These are phyloP conservation scores for Anthostomella pinea DNA, from an alignment of 2,329 filamentous ascomycete species.

Conservation along the genomic window DNA sequence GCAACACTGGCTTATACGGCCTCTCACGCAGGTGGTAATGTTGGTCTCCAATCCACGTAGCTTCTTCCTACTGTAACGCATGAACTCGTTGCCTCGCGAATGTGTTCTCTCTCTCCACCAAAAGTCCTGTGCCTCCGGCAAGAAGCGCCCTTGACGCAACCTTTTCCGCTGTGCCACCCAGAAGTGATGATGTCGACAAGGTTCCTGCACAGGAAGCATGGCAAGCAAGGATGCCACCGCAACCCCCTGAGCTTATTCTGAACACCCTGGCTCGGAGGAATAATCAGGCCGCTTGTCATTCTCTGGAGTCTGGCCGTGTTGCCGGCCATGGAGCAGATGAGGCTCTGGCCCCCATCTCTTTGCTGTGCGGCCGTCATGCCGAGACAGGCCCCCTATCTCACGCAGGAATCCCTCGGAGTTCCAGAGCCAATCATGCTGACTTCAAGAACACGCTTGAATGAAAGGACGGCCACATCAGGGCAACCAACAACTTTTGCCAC, in stretches of 20 bases:
- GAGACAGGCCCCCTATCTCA: conserved; percentile 23
- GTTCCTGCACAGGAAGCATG: conserved; percentile 20
- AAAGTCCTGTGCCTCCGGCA: background rate
- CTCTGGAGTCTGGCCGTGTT: conserved; percentile 2
- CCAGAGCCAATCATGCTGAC: conserved; percentile 12
- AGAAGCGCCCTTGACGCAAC: background rate
- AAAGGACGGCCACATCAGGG: conserved; percentile 8
- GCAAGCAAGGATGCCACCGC: conserved; percentile 16
- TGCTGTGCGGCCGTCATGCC: conserved; percentile 14
- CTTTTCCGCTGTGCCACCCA: conserved; percentile 9
- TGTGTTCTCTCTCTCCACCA: too few relatives aligned
- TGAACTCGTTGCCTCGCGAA: too few relatives aligned
- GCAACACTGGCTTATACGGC: too few relatives aligned
- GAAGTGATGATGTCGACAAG: conserved; percentile 8
- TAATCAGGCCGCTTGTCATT: conserved; percentile 29
- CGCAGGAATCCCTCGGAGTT: conserved; percentile 13
- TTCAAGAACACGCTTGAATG: conserved; percentile 9
- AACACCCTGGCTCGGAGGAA: conserved; percentile 26
- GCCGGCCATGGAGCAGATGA: conserved; percentile 8
- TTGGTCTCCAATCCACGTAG: too few relatives aligned
- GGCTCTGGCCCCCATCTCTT: conserved; percentile 22
- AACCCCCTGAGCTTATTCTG: conserved; percentile 27
- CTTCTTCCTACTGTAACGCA: too few relatives aligned
- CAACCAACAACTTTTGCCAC: too few relatives aligned
- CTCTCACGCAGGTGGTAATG: too few relatives aligned